Evolutionary conservation across 129 eudicot species (phyloP), one percentile per base, ranked within the genome.

Genomic region (Calendula officinalis): DNA sequence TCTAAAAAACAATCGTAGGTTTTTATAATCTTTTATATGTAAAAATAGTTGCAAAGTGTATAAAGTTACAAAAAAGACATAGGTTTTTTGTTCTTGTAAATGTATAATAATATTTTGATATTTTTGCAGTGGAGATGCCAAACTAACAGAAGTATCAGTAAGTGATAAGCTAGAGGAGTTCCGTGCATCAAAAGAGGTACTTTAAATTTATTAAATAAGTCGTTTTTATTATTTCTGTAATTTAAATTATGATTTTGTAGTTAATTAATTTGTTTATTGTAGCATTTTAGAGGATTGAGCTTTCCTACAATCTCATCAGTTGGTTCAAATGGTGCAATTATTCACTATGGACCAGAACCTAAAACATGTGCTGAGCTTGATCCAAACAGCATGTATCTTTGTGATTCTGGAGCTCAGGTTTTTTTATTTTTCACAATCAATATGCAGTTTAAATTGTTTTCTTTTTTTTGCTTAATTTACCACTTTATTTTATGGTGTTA

Each of bases 341-440:
- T 92, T 64, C 99, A 92, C 68, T 92, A 92, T 65, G 60, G 45
- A 51, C 99, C 99, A 44, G 89, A 81, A 58, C 75, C 82, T 16
- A 71, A 92, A 81, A 85, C 91, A 14, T 92, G 99, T 60, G 81
- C 99, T 7, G 99, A 92, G 71, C 88, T 92, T 59, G 91, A 86
- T 71, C 99, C 99, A 40, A 79, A 88, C 57, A 63, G 80, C 76
- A 88, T 92, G 76, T 92, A 92, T 70, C 84, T 92, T 41, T 85
- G 80, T 74, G 99, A 92, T 69, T 92, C 99, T 11, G 99, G 99
- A 75, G 99, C 91, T 49, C 99, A 92, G 99, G 99, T 92, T 55
- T n/a, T n/a, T n/a, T n/a, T n/a, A n/a, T 60, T n/a, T 73, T 43
- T 46, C 43, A 37, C 50, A 52, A 12, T 54, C 70, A 60, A 4